phyloP scores from a whole-genome alignment of 2,329 filamentous ascomycete genomes.

The Curvularia hawaiiensis region DNA sequence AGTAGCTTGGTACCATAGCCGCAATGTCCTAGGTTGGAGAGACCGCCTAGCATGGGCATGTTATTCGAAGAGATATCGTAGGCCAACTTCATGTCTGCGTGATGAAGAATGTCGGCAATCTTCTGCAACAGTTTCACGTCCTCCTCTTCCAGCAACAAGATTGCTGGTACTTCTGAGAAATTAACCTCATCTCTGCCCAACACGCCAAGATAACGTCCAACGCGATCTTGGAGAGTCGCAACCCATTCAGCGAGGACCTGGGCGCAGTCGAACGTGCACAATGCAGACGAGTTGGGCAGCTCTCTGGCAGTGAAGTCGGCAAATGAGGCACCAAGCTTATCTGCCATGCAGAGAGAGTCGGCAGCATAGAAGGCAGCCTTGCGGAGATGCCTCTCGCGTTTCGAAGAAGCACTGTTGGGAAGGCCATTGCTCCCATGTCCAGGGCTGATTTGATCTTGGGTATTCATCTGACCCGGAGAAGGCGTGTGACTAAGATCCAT shows the following conservation, averaged over 20 bases:
- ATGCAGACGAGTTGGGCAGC: slow-evolving; percentile 84
- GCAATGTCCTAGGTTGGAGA: slow-evolving; percentile 63
- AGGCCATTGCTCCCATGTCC: slow-evolving; percentile 40
- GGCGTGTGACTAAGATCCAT: slow-evolving; percentile 36
- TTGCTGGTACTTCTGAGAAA: slow-evolving; percentile 76
- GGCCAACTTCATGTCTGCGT: slow-evolving; percentile 79
- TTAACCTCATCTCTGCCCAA: slow-evolving; percentile 84
- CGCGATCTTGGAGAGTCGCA: slow-evolving; percentile 87
- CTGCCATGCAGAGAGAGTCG: slow-evolving; percentile 86
- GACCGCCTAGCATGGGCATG: slow-evolving; percentile 55
- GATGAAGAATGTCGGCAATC: slow-evolving; percentile 77
- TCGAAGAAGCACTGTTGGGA: slow-evolving; percentile 60
- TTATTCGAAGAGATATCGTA: slow-evolving; percentile 56
- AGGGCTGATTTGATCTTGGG: slow-evolving; percentile 37
- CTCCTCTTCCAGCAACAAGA: slow-evolving; percentile 91
- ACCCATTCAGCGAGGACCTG: slow-evolving; percentile 96
- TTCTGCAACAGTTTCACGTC: slow-evolving; percentile 85
- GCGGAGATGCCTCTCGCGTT: slow-evolving; percentile 83
- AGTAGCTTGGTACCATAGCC: slow-evolving; percentile 87
- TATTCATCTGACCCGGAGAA: slow-evolving; percentile 30
- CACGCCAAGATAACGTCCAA: slow-evolving; percentile 87
- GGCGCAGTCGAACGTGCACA: slow-evolving; percentile 92
- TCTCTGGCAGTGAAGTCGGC: slow-evolving; percentile 83
- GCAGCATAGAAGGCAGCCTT: slow-evolving; percentile 96
- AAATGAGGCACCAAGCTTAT: slow-evolving; percentile 84